Base-by-base conservation (phyloP, 2,329 filamentous ascomycete species). In the Xylaria sp. region DNA sequence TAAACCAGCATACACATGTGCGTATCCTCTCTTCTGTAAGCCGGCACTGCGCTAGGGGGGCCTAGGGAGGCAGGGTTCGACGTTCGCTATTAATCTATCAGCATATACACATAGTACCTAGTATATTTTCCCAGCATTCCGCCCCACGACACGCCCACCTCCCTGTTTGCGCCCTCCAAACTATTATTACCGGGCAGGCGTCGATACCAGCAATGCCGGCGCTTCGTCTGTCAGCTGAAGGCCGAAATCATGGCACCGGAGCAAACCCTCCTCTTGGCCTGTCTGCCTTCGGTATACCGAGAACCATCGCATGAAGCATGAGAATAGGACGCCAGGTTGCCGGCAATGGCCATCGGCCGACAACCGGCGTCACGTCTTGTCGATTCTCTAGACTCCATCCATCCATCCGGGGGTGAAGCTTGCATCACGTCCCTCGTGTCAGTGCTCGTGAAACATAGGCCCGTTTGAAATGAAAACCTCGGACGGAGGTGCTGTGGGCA, bases 401-500 rank as follows among this genome's bases (percentile, higher is more conserved):
- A 41, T 35, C 51, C n/a, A 54, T 23, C 17, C 35, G 40, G 40
- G 43, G 27, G 46, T 53, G 25, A 27, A 33, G 46, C 46, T n/a
- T 35, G 27, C 54, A 57, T 53, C 58, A 40, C 54, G 43, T 58
- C 13, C 27, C 17, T 33, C 46, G n/a, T n/a, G n/a, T 11, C 29
- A 33, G 17, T 27, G 8, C 31, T 21, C 31, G 47, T 55, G 41
- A 57, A 53, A 51, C 40, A 52, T 60, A 33, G 3, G 47, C 21
- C 46, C 52, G 44, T 56, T 31, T 38, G 37, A 43, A 41, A 25
- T 51, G 29, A 51, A 49, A 48, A 47, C 35, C 33, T 58, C 48
- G 56, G 48, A 35, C 27, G 40, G 35, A 54, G 48, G 48, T 40
- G 58, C 35, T 29, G 52, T 29, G 49, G 55, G 44, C 51, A 52